Percentiles rank a stretch among this genome's conserved stretches.
Conservation (phyloP, 371 early-diverging fungal genomes). For the Nematocida major region DNA sequence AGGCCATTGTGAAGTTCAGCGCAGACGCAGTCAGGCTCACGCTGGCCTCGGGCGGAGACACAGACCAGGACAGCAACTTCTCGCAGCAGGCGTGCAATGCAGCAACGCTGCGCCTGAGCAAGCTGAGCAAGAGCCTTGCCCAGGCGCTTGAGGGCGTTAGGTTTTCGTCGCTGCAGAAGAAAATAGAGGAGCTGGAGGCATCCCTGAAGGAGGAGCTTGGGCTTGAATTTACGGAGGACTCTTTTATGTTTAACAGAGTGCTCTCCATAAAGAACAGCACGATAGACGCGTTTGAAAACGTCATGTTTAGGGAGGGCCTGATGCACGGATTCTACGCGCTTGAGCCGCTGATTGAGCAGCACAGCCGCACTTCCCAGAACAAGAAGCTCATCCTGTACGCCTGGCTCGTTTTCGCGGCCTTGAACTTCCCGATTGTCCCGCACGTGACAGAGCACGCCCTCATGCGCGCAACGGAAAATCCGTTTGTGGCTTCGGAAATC, state of each 20-base stretch:
- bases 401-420: not conserved
- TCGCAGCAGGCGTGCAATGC: slow-evolving; percentile 87
- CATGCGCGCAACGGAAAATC: not conserved
- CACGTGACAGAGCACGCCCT: slow-evolving; percentile 33
- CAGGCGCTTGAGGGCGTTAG: not conserved
- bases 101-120: slow-evolving; percentile 82
- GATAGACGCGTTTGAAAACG: slow-evolving; percentile 71
- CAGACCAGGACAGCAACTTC: slow-evolving; percentile 97
- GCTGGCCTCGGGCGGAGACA: slow-evolving; percentile 85
- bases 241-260: slow-evolving; percentile 53
- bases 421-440: slow-evolving; percentile 44
- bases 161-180: not conserved
- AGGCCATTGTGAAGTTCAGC: slow-evolving; percentile 79
- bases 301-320: slow-evolving; percentile 83
- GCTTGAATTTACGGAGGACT: slow-evolving; percentile 46
- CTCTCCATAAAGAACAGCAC: slow-evolving; percentile 64
- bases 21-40: slow-evolving; percentile 92
- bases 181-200: not conserved
- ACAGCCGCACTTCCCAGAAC: slow-evolving; percentile 3
- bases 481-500: not conserved
- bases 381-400: slow-evolving; percentile 10
- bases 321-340: slow-evolving; percentile 86
- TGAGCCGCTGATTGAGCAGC: slow-evolving; percentile 74
- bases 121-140: slow-evolving; percentile 69
- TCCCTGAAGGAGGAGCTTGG: not conserved